Conservation (phyloP, 2,329 filamentous ascomycete genomes). For the Pseudopyricularia cyperi region DNA sequence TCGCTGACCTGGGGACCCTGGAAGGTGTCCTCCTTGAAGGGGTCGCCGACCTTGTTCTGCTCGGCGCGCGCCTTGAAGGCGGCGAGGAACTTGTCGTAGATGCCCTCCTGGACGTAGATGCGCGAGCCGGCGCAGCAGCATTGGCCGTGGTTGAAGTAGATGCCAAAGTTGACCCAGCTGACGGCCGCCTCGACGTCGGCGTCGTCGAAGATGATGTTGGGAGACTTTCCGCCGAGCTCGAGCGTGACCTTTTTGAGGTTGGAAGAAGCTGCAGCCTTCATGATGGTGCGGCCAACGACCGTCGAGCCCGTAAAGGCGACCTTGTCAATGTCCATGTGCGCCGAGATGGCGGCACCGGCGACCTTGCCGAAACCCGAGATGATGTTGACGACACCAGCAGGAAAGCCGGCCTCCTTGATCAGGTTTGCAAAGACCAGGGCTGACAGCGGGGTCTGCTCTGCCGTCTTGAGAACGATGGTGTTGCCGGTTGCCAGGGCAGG, state of each 20-base stretch:
- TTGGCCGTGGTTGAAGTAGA: slow-evolving; percentile 54
- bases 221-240: slow-evolving; percentile 68
- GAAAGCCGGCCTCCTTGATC: slow-evolving; percentile 67
- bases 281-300: slow-evolving; percentile 58
- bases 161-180: slow-evolving; percentile 63
- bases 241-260: slow-evolving; percentile 76
- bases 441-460: slow-evolving; percentile 64
- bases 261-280: slow-evolving; percentile 66
- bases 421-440: slow-evolving; percentile 51
- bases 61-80: slow-evolving; percentile 66
- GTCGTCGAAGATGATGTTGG: slow-evolving; percentile 69
- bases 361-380: slow-evolving; percentile 66
- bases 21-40: slow-evolving; percentile 68
- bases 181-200: slow-evolving; percentile 67
- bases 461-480: slow-evolving; percentile 60
- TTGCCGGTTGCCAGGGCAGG: slow-evolving; percentile 63
- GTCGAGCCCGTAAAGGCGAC: slow-evolving; percentile 74
- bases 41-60: slow-evolving; percentile 71
- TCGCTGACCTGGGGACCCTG: slow-evolving; percentile 80
- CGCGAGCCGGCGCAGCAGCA: slow-evolving; percentile 62
- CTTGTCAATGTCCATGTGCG: slow-evolving; percentile 75
- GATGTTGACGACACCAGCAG: slow-evolving; percentile 64
- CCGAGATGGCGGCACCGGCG: slow-evolving; percentile 62
- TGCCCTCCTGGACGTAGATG: slow-evolving; percentile 73
- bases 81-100: slow-evolving; percentile 78